These are phyloP conservation scores for Candida glaebosa DNA, from an alignment of 805 yeast species.

Conservation along the genomic window DNA sequence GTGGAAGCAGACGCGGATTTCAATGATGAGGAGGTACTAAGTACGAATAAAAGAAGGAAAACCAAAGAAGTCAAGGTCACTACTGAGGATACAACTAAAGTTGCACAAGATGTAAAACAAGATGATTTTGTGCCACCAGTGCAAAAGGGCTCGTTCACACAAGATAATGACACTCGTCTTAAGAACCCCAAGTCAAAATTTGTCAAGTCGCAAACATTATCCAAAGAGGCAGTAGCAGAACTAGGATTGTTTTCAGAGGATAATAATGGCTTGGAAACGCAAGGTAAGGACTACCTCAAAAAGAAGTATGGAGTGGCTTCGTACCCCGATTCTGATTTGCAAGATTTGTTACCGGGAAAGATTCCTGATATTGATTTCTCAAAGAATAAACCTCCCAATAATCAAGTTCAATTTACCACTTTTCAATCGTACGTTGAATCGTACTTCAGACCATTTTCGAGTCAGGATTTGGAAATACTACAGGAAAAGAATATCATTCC, in stretches of 20 bases:
- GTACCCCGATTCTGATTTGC: constrained; percentile 78
- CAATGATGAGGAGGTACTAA: constrained; percentile 10
- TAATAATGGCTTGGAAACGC: constrained; percentile 53
- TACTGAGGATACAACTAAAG: constrained; percentile 4
- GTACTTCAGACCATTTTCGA: constrained; percentile 70
- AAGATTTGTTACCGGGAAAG: constrained; percentile 77
- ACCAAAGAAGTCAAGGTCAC: constrained; percentile 4
- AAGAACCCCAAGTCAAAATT: constrained; percentile 76
- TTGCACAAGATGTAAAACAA: constrained; percentile 6
- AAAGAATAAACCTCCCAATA: constrained; percentile 63
- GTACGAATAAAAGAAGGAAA: constrained; percentile 5
- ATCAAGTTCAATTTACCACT: constrained; percentile 89
- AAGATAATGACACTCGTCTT: constrained; percentile 54
- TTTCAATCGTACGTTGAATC: constrained; percentile 84
- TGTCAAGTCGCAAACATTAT: constrained; percentile 66
- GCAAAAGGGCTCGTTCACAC: constrained; percentile 42
- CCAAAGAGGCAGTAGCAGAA: constrained; percentile 56
- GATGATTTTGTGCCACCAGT: constrained; percentile 39
- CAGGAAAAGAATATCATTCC: constrained; percentile 60
- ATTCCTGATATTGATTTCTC: constrained; percentile 88
- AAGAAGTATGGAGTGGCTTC: constrained; percentile 82
- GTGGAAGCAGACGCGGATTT: constrained; percentile 13
- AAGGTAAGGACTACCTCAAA: constrained; percentile 73
- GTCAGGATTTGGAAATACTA: constrained; percentile 77
- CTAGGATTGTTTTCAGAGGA: constrained; percentile 65